These are phyloP conservation scores for Cadophora malorum DNA, from an alignment of 2,329 filamentous ascomycete species.

Conservation along the genomic window DNA sequence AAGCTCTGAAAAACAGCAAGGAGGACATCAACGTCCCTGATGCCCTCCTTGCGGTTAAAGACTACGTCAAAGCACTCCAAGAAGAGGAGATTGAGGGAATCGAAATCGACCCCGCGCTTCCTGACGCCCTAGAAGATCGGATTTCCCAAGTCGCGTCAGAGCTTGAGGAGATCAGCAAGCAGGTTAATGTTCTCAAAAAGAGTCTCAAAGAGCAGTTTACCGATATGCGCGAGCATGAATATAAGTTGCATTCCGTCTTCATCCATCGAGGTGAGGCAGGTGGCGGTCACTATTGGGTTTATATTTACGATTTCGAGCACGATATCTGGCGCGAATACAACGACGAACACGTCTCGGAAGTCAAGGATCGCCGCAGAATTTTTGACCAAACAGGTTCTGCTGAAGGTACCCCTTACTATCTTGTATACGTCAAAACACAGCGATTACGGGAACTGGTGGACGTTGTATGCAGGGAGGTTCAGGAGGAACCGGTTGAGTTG, in stretches of 20 bases:
- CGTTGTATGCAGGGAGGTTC: conserved; percentile 56
- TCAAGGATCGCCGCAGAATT: conserved; percentile 69
- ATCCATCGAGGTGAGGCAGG: conserved; percentile 79
- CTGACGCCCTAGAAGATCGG: conserved; percentile 52
- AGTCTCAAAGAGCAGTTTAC: conserved; percentile 62
- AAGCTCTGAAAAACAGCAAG: conserved; percentile 36
- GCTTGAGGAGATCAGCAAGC: conserved; percentile 51
- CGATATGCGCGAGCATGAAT: conserved; percentile 69
- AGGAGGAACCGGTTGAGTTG: conserved; percentile 29
- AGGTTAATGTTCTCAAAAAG: conserved; percentile 53
- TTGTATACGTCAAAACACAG: conserved; percentile 80
- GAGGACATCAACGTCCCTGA: conserved; percentile 41
- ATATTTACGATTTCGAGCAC: conserved; percentile 64
- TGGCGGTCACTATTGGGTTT: conserved; percentile 95
- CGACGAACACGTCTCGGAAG: conserved; percentile 78
- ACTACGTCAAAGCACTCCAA: conserved; percentile 52
- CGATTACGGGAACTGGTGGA: conserved; percentile 65
- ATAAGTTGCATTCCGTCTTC: conserved; percentile 89
- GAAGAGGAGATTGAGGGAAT: conserved; percentile 51
- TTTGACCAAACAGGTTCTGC: conserved; percentile 67
- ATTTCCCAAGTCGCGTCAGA: conserved; percentile 53
- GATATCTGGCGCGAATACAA: conserved; percentile 93
- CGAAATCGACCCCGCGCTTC: conserved; percentile 50
- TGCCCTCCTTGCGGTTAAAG: conserved; percentile 44
- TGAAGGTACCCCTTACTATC: conserved; percentile 80